Percentiles rank a stretch among this genome's conserved stretches.
phyloP scores from a whole-genome alignment of 2,329 filamentous ascomycete species.

The Pezicula rhizophila region DNA sequence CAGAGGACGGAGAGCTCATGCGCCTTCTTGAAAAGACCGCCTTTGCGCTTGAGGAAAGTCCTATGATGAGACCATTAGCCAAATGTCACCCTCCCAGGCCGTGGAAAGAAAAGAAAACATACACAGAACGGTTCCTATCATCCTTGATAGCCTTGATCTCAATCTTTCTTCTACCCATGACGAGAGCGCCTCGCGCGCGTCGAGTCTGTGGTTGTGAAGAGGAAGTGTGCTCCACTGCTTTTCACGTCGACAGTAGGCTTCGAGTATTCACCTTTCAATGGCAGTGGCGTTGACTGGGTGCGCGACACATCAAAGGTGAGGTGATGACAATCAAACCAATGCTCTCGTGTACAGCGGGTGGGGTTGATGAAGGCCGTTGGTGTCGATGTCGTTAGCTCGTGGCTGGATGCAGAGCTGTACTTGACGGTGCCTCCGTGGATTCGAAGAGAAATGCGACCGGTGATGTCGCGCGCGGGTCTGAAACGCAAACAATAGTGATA shows the following conservation, averaged over 20 bases:
- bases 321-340: too few relatives aligned
- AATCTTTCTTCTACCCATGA: slow-evolving; percentile 97
- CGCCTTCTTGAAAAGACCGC: slow-evolving; percentile 98
- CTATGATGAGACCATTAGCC: slow-evolving; percentile 39
- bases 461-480: neutral
- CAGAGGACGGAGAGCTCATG: slow-evolving; percentile 97
- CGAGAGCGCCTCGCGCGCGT: slow-evolving; percentile 30
- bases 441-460: neutral
- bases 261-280: neutral
- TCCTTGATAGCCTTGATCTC: slow-evolving; percentile 99
- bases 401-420: neutral
- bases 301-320: neutral
- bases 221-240: neutral
- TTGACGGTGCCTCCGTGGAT: neutral
- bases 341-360: too few relatives aligned
- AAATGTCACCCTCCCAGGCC: slow-evolving; percentile 1
- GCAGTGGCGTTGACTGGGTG: too few relatives aligned
- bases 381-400: neutral
- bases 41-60: slow-evolving; percentile 97
- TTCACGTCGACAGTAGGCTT: neutral
- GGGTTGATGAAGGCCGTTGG: too few relatives aligned
- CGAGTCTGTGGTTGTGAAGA: slow-evolving; percentile 17
- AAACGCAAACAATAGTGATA: slow-evolving; percentile 1
- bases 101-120: slow-evolving; percentile 29
- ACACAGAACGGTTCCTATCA: slow-evolving; percentile 96